phyloP scores from a whole-genome alignment of 75 land plant genomes.

The Adiantum capillusveneris region DNA sequence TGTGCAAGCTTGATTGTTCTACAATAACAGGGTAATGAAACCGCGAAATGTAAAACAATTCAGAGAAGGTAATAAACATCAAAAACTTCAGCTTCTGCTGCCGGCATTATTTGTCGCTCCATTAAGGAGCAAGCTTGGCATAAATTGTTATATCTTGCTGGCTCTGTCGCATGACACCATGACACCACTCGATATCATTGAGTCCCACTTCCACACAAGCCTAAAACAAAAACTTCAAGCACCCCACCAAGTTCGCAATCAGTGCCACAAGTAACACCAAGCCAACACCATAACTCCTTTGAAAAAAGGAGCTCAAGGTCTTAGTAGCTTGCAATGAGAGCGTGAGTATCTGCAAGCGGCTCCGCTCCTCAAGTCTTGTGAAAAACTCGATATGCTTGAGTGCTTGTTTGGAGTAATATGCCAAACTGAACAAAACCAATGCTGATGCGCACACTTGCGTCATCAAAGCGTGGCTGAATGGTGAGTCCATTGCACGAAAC shows the following conservation, averaged over 20 bases:
- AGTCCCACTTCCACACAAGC: too few species aligned
- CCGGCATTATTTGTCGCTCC: too few species aligned
- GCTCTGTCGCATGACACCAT: too few species aligned
- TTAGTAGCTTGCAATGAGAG: slow-evolving; percentile 52
- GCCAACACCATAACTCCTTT: slow-evolving; percentile 8
- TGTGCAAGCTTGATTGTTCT: too few species aligned
- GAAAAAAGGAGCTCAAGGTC: slow-evolving; percentile 18
- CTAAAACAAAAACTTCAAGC: slow-evolving; percentile 3
- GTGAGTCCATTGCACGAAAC: slow-evolving; percentile 21
- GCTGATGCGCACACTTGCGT: slow-evolving; percentile 21
- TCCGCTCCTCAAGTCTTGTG: slow-evolving; percentile 76
- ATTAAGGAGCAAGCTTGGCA: too few species aligned
- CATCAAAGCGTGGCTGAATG: slow-evolving; percentile 38
- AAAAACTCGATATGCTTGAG: slow-evolving; percentile 72
- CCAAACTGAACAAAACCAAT: slow-evolving; percentile 29
- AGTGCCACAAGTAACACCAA: slow-evolving; percentile 2
- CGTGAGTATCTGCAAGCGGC: slow-evolving; percentile 78
- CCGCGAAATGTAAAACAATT: too few species aligned
- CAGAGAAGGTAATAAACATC: too few species aligned
- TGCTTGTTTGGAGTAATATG: slow-evolving; percentile 42
- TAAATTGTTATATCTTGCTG: too few species aligned
- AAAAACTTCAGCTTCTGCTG: too few species aligned
- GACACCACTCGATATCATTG: too few species aligned
- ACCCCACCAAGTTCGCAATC: neutral
- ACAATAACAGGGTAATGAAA: too few species aligned